A percentile compares a stretch with the other conserved stretches of the same genome.
Evolutionary conservation across 768 basidiomycete species (phyloP).

Genomic region (Tricholoma sp.): DNA sequence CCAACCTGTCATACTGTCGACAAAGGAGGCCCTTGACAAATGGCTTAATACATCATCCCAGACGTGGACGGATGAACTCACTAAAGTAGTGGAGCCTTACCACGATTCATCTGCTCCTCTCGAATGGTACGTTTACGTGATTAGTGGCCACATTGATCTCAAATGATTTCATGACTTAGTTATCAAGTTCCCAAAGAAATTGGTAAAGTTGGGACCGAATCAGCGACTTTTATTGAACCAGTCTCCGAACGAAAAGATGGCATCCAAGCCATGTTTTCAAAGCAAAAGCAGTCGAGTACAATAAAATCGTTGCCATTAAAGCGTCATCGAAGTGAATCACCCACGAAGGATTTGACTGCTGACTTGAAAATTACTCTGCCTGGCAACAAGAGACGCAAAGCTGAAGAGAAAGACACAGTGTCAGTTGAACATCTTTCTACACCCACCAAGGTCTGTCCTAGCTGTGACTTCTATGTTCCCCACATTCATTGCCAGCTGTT

Average conservation of each 20-base stretch:
- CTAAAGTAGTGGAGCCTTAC: conserved; percentile 57
- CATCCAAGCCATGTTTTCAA: conserved; percentile 77
- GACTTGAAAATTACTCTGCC: not conserved
- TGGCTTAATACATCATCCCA: conserved; percentile 82
- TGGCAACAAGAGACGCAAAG: not conserved
- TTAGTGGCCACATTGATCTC: not conserved
- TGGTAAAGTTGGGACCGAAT: conserved; percentile 85
- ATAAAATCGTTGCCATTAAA: not conserved
- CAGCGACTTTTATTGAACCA: conserved; percentile 77
- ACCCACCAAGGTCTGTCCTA: not conserved
- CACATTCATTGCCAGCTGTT: too few species aligned
- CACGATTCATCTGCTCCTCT: conserved; percentile 44
- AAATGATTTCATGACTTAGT: conserved; percentile 32
- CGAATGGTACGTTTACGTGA: conserved; percentile 51
- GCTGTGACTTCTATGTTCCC: not conserved
- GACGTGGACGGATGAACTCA: conserved; percentile 59
- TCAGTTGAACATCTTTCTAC: not conserved
- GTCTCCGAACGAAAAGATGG: conserved; percentile 78
- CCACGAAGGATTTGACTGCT: not conserved
- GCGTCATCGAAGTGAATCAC: conserved; percentile 2
- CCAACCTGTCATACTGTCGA: conserved; percentile 75
- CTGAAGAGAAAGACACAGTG: not conserved
- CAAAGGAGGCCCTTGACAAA: conserved; percentile 47
- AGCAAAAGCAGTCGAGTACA: conserved; percentile 35
- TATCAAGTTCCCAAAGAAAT: conserved; percentile 89